A percentile compares a stretch with the other conserved stretches of the same genome.
Evolutionary conservation across 371 early-diverging fungal genomes (phyloP).

Genomic region (Entomophthora muscae): DNA sequence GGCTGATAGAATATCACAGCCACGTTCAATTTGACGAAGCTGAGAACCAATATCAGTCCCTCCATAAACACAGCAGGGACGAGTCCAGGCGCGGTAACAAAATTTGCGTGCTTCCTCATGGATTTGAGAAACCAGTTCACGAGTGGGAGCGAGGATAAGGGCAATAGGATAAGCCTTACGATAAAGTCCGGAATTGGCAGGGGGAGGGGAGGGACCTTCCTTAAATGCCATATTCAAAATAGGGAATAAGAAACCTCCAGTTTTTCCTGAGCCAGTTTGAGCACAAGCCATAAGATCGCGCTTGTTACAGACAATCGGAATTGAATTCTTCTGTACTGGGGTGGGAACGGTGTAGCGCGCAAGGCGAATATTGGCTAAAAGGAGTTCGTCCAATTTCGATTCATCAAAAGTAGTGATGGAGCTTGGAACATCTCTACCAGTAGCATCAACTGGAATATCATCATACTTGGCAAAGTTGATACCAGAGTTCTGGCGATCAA

Average conservation of each 20-base stretch:
- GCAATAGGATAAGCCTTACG: conserved; percentile 70
- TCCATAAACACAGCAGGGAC: conserved; percentile 90
- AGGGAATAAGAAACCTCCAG: conserved; percentile 80
- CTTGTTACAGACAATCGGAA: conserved; percentile 66
- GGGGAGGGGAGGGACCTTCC: conserved; percentile 56
- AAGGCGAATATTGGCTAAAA: conserved; percentile 79
- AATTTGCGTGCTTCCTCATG: conserved; percentile 65
- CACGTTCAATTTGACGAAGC: conserved; percentile 69
- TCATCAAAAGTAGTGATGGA: conserved; percentile 22
- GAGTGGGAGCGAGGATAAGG: conserved; percentile 91
- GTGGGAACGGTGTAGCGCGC: conserved; percentile 86
- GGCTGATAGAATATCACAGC: conserved; percentile 93
- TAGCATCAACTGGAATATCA: conserved; percentile 88
- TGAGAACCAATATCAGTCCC: conserved; percentile 91
- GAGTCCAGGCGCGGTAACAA: conserved; percentile 78
- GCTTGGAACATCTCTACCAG: conserved; percentile 55
- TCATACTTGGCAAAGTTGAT: conserved; percentile 96
- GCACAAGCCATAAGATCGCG: conserved; percentile 78
- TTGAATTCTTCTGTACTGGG: conserved; percentile 86
- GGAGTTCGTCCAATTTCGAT: conserved; percentile 67
- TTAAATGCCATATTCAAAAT: conserved; percentile 77
- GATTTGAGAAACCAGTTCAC: conserved; percentile 96
- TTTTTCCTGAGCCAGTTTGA: conserved; percentile 91
- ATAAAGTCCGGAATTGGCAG: conserved; percentile 42
- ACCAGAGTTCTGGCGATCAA: conserved; percentile 55